Evolutionary conservation across 2,329 filamentous ascomycete genomes (phyloP).

Genomic region (Cephalotrichum gorgonifer): DNA sequence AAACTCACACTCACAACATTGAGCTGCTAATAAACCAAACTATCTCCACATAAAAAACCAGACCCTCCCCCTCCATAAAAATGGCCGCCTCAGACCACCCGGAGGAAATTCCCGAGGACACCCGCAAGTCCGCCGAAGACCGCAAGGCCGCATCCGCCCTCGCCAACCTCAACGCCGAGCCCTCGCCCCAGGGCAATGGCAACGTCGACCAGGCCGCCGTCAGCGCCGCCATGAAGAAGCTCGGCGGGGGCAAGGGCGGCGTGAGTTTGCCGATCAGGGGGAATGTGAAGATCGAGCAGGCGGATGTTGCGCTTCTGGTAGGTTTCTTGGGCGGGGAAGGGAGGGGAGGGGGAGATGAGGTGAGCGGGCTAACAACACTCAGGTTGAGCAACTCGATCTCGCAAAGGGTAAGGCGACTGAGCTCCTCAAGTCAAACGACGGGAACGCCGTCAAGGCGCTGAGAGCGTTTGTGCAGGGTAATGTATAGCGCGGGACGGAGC

Average conservation of each 20-base stretch:
- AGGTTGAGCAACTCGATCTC: conserved; percentile 64
- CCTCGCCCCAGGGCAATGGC: conserved; percentile 35
- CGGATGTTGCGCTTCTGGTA: conserved; percentile 61
- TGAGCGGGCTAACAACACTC: background rate
- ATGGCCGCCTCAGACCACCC: conserved; percentile 47
- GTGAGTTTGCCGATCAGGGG: conserved; percentile 24
- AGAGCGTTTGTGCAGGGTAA: conserved; percentile 33
- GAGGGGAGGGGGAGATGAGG: background rate
- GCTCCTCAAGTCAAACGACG: conserved; percentile 60
- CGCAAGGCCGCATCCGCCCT: conserved; percentile 67
- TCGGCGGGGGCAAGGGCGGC: conserved; percentile 20
- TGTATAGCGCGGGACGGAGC: too few relatives aligned
- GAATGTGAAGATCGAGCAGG: conserved; percentile 64
- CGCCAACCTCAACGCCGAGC: conserved; percentile 53
- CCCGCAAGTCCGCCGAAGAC: conserved; percentile 58
- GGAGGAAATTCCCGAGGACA: conserved; percentile 49
- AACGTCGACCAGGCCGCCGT: conserved; percentile 61
- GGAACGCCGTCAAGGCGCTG: conserved; percentile 58
- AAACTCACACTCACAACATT: background rate
- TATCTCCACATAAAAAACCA: background rate
- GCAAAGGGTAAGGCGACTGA: conserved; percentile 65
- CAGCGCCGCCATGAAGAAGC: conserved; percentile 59
- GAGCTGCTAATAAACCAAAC: background rate
- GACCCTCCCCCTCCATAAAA: conserved; percentile 31
- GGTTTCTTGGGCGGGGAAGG: conserved; percentile 15